A percentile compares a stretch with the other conserved stretches of the same genome.
phyloP scores from a whole-genome alignment of 2,329 filamentous ascomycete species.

The Aspergillus arachidicola region DNA sequence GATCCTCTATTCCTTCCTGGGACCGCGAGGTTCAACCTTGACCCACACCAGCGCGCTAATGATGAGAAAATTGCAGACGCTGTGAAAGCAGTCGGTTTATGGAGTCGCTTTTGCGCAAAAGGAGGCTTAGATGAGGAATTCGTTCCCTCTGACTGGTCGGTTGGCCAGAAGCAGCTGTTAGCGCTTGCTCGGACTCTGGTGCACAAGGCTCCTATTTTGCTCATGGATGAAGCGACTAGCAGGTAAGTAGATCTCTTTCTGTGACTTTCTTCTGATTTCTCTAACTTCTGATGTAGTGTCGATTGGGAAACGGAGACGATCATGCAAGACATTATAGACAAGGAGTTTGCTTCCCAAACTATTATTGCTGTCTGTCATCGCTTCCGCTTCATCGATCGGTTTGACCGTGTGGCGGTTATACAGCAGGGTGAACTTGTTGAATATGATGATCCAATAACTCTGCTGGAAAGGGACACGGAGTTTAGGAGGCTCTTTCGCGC shows the following conservation, averaged over 20 bases:
- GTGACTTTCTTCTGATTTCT: background rate
- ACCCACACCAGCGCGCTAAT: slow-evolving; percentile 30
- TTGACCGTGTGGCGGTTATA: slow-evolving; percentile 31
- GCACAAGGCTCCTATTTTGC: slow-evolving; percentile 13
- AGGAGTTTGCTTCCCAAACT: slow-evolving; percentile 28
- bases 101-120: slow-evolving; percentile 22
- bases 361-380: slow-evolving; percentile 33
- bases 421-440: slow-evolving; percentile 25
- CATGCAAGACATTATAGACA: slow-evolving; percentile 31
- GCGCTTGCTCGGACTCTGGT: slow-evolving; percentile 70
- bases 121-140: slow-evolving; percentile 34
- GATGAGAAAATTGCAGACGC: slow-evolving; percentile 26
- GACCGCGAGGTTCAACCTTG: slow-evolving; percentile 31
- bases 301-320: slow-evolving; percentile 21
- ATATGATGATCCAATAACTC: slow-evolving; percentile 5
- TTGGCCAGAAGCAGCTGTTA: slow-evolving; percentile 72
- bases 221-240: slow-evolving; percentile 26
- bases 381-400: slow-evolving; percentile 28
- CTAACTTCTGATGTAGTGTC: slow-evolving; percentile 8
- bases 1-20: slow-evolving; percentile 28
- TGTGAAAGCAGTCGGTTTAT: slow-evolving; percentile 26
- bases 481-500: background rate
- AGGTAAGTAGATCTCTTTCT: slow-evolving; percentile 9
- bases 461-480: slow-evolving; percentile 1
- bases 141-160: slow-evolving; percentile 57